Conservation (phyloP, 768 basidiomycete species). For the Termitomyces bulborhizus region DNA sequence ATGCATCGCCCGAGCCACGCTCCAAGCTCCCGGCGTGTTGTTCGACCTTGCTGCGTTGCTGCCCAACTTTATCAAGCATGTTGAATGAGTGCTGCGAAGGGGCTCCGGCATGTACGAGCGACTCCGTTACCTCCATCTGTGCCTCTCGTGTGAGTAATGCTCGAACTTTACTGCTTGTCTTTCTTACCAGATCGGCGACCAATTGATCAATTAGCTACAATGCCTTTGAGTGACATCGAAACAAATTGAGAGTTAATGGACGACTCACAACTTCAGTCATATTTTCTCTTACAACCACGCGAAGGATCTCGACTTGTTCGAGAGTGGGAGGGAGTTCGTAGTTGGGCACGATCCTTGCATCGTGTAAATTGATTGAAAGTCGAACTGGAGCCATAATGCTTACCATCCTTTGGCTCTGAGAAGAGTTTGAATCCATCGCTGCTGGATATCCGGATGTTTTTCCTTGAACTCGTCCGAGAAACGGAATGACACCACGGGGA, state of each 20-base stretch:
- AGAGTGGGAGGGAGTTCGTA: constrained; percentile 48
- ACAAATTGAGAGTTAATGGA: constrained; percentile 23
- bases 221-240: constrained; percentile 44
- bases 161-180: not conserved
- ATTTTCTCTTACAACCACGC: constrained; percentile 60
- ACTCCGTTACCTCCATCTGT: constrained; percentile 61
- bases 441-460: constrained; percentile 51
- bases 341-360: constrained; percentile 40
- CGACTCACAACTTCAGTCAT: constrained; percentile 41
- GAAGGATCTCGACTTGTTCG: constrained; percentile 52
- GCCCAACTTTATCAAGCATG: constrained; percentile 25
- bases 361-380: not conserved
- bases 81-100: constrained; percentile 50
- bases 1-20: constrained; percentile 35
- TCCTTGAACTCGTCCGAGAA: constrained; percentile 52
- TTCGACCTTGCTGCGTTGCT: constrained; percentile 26
- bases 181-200: constrained; percentile 58
- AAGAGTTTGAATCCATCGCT: constrained; percentile 52
- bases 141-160: not conserved
- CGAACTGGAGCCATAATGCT: not conserved
- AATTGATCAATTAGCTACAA: constrained; percentile 60
- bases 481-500: constrained; percentile 65
- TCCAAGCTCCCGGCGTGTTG: constrained; percentile 37
- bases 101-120: constrained; percentile 40
- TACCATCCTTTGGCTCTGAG: constrained; percentile 51